phyloP scores from a whole-genome alignment of 306 rosid genomes.

The Hippophae tibetana region DNA sequence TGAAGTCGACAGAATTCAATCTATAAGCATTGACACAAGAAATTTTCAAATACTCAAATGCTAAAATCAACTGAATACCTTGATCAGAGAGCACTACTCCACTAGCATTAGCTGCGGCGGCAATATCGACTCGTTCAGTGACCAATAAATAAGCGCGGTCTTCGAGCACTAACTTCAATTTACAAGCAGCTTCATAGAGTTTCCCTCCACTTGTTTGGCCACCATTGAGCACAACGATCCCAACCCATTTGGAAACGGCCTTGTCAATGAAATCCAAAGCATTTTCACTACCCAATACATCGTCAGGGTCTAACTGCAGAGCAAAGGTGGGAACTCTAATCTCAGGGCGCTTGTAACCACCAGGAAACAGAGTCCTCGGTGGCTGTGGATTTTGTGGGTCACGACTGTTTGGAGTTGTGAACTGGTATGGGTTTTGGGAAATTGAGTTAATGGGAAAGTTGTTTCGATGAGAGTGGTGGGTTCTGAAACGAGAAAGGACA shows the following conservation, averaged over 20 bases:
- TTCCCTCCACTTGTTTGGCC: constrained; percentile 44
- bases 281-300: constrained; percentile 32
- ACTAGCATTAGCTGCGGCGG: constrained; percentile 65
- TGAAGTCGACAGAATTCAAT: too few species aligned
- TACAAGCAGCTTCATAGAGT: constrained; percentile 77
- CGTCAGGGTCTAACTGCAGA: constrained; percentile 46
- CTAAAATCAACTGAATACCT: constrained; percentile 31
- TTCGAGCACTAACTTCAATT: constrained; percentile 51
- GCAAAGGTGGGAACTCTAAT: constrained; percentile 54
- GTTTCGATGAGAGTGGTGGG: constrained; percentile 21
- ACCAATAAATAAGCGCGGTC: constrained; percentile 76
- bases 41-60: background rate
- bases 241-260: constrained; percentile 64
- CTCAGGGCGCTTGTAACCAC: constrained; percentile 86
- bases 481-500: constrained; percentile 24
- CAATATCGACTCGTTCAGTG: constrained; percentile 81
- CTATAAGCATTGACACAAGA: too few species aligned
- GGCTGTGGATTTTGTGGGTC: constrained; percentile 22
- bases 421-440: constrained; percentile 29
- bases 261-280: constrained; percentile 39
- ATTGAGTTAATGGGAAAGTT: constrained; percentile 21
- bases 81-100: constrained; percentile 92
- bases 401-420: constrained; percentile 22
- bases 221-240: constrained; percentile 50
- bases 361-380: constrained; percentile 63